A percentile compares a stretch with the other conserved stretches of the same genome.
Conservation (phyloP, 345 rosid genomes). For the Lepidium didymum region DNA sequence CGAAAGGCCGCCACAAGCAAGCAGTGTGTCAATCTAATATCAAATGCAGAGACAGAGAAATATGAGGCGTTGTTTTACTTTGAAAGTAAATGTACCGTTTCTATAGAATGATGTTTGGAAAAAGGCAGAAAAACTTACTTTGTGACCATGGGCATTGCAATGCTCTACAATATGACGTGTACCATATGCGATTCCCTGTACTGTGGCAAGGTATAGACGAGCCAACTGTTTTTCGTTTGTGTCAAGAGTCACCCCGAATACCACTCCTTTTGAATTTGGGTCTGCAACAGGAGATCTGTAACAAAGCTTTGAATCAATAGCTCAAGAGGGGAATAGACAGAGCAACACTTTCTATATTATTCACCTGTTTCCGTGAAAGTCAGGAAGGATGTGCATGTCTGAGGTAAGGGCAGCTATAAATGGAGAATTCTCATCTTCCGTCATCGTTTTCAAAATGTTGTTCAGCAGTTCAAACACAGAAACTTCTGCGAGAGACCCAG, state of each 20-base stretch:
- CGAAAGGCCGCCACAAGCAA: slow-evolving; percentile 89
- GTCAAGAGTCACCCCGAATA: slow-evolving; percentile 80
- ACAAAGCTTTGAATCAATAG: slow-evolving; percentile 14
- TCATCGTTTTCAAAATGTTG: slow-evolving; percentile 47
- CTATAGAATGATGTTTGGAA: not conserved
- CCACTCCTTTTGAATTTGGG: slow-evolving; percentile 76
- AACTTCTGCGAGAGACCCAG: slow-evolving; percentile 45
- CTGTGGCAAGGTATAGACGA: slow-evolving; percentile 69
- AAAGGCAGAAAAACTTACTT: slow-evolving; percentile 34
- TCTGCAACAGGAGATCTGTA: slow-evolving; percentile 91
- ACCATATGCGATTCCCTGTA: slow-evolving; percentile 88
- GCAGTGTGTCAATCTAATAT: slow-evolving; percentile 67
- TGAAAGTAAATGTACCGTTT: not conserved
- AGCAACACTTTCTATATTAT: not conserved
- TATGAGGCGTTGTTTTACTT: not conserved
- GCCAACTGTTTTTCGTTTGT: slow-evolving; percentile 82
- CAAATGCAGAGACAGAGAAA: slow-evolving; percentile 11
- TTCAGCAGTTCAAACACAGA: slow-evolving; percentile 74
- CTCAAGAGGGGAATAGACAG: not conserved
- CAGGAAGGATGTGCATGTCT: slow-evolving; percentile 72
- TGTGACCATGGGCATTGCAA: slow-evolving; percentile 87
- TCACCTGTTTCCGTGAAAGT: slow-evolving; percentile 94
- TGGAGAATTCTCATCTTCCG: slow-evolving; percentile 49
- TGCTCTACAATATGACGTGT: slow-evolving; percentile 92
- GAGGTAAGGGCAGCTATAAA: slow-evolving; percentile 82